Evolutionary conservation across 106 monocot genomes (phyloP).

Genomic region (Acorus calamus): DNA sequence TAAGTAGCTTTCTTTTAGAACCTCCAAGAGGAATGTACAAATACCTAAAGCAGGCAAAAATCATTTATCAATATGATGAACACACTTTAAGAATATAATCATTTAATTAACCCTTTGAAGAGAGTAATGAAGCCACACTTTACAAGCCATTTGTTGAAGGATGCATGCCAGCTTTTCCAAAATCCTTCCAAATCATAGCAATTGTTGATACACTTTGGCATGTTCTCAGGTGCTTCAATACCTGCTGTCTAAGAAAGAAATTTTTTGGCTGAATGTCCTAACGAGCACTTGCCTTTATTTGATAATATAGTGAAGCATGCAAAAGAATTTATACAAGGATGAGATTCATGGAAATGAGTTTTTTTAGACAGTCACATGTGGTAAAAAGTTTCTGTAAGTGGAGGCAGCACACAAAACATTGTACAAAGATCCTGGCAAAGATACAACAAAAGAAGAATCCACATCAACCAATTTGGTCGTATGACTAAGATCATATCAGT

Average conservation of each 20-base stretch:
- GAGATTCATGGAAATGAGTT: too few relatives aligned
- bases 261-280: too few relatives aligned
- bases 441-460: too few relatives aligned
- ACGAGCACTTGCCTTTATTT: too few relatives aligned
- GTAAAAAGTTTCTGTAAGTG: too few relatives aligned
- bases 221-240: constrained; percentile 83
- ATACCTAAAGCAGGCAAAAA: constrained; percentile 38
- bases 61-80: not conserved
- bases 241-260: constrained; percentile 49
- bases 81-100: not conserved
- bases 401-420: too few relatives aligned
- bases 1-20: constrained; percentile 65
- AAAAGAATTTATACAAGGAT: too few relatives aligned
- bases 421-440: too few relatives aligned
- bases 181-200: constrained; percentile 89
- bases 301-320: too few relatives aligned
- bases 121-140: constrained; percentile 30
- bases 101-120: not conserved
- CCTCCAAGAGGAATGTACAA: constrained; percentile 98
- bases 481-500: too few relatives aligned
- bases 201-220: constrained; percentile 93
- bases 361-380: too few relatives aligned
- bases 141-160: constrained; percentile 97
- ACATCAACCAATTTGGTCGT: too few relatives aligned
- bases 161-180: constrained; percentile 99